A percentile compares a stretch with the other conserved stretches of the same genome.
Conservation (phyloP, 2,329 filamentous ascomycete species). For the Beauveria australis region DNA sequence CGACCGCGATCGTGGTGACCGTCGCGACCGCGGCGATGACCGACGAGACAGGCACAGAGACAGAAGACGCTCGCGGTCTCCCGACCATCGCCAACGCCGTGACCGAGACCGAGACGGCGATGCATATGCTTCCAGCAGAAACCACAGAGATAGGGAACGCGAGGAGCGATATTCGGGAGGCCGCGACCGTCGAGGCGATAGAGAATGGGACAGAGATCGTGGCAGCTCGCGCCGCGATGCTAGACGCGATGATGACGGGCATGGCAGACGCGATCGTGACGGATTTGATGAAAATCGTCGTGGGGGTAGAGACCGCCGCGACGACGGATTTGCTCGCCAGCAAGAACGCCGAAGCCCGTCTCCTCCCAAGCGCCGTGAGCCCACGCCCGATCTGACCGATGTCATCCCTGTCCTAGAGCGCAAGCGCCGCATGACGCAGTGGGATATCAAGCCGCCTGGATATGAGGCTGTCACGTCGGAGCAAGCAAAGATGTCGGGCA, state of each 20-base stretch:
- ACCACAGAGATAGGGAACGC: slow-evolving; percentile 85
- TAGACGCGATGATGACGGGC: slow-evolving; percentile 54
- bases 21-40: slow-evolving; percentile 26
- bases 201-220: slow-evolving; percentile 69
- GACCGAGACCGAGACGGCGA: slow-evolving; percentile 80
- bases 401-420: slow-evolving; percentile 74
- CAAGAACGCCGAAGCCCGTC: slow-evolving; percentile 65
- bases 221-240: slow-evolving; percentile 51
- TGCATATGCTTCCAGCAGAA: slow-evolving; percentile 86
- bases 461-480: slow-evolving; percentile 98
- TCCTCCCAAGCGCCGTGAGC: slow-evolving; percentile 86
- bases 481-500: slow-evolving; percentile 95
- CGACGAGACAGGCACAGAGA: slow-evolving; percentile 30
- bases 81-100: slow-evolving; percentile 61
- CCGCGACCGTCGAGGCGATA: slow-evolving; percentile 58
- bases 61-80: slow-evolving; percentile 76
- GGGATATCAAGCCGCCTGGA: slow-evolving; percentile 97
- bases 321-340: slow-evolving; percentile 32
- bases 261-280: slow-evolving; percentile 51
- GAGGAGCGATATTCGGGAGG: slow-evolving; percentile 76
- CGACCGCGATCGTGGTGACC: slow-evolving; percentile 24
- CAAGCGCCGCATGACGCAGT: slow-evolving; percentile 90
- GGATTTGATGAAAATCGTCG: slow-evolving; percentile 41
- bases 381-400: slow-evolving; percentile 89
- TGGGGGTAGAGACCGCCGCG: slow-evolving; percentile 34